These are phyloP conservation scores for Skeletonema costatum DNA, from an alignment of 108 stramenopile species.

Conservation along the genomic window DNA sequence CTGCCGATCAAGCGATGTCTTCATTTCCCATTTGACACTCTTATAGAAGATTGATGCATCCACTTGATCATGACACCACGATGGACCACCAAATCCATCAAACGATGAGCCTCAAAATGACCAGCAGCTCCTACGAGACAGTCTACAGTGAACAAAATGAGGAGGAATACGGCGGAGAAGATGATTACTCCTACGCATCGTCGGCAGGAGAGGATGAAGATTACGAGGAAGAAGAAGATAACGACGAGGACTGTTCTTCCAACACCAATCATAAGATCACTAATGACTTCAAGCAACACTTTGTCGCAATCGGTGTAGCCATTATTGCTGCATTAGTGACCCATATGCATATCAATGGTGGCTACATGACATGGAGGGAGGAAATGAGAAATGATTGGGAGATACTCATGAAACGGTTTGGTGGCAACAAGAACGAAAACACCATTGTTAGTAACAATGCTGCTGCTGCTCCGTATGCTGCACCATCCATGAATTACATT, in stretches of 20 bases:
- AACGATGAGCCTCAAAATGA: too few species aligned
- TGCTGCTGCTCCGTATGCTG: constrained; percentile 17
- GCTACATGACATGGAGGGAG: constrained; percentile 16
- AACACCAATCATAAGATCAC: not conserved
- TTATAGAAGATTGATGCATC: too few species aligned
- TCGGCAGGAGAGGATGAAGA: not conserved
- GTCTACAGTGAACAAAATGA: not conserved
- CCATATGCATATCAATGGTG: constrained; percentile 43
- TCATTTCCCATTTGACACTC: too few species aligned
- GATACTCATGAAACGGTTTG: not conserved
- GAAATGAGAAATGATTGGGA: constrained; percentile 23
- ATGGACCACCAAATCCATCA: too few species aligned
- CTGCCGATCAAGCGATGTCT: too few species aligned
- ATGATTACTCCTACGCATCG: not conserved
- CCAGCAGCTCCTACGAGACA: too few species aligned
- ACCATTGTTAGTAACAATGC: not conserved
- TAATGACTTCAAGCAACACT: constrained; percentile 60
- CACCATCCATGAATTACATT: constrained; percentile 41
- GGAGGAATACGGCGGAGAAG: not conserved
- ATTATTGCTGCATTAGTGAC: constrained; percentile 48
- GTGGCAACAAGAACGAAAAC: not conserved
- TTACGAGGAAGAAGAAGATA: not conserved
- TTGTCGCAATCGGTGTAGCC: constrained; percentile 63
- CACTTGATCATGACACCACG: too few species aligned
- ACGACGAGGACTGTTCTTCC: not conserved